Evolutionary conservation across 2,329 filamentous ascomycete genomes (phyloP), one percentile per base, ranked within the genome.

Genomic region (Fusarium torreyae): DNA sequence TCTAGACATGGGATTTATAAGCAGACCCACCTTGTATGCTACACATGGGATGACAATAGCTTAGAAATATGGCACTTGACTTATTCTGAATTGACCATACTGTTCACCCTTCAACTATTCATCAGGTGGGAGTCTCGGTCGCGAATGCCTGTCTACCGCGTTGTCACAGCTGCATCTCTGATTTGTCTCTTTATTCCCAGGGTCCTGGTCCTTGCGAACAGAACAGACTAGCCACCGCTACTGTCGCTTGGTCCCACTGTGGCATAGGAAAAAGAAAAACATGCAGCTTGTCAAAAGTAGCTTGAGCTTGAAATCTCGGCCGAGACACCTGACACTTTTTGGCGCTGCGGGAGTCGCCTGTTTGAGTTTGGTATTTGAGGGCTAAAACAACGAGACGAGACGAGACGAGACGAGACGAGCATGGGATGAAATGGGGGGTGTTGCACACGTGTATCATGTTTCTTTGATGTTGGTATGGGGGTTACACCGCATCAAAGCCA

Each of bases 281-380:
- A 62, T 69, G 67, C 67, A 46, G 67, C 67, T 60, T 68, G 67
- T 68, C 67, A 36, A 69, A 70, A 68, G 49, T 36, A 43, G 66
- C 38, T 49, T 66, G 52, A 70, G 57, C 52, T 44, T 43, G 59
- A 59, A 69, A 70, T 70, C 62, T 70, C 67, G 67, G 67, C 66
- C 67, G 66, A 70, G 64, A 70, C 66, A 70, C 66, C 48, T 70
- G 66, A 70, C 66, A 52, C 46, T 22, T 43, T 69, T 49, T 57
- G 45, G 64, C 54, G 50, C 54, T 56, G 42, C 49, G 22, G 45
- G 60, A 42, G 24, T 52, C 51, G 50, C 61, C 50, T 50, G 44
- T 55, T 62, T 49, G 50, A 59, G 53, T 14, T 38, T 52, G 54
- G 53, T 22, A 20, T 34, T 7, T 38, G 48, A 34, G 55, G 17